phyloP scores from a whole-genome alignment of 1,284 basidiomycete genomes.

The Mycena citricolor region DNA sequence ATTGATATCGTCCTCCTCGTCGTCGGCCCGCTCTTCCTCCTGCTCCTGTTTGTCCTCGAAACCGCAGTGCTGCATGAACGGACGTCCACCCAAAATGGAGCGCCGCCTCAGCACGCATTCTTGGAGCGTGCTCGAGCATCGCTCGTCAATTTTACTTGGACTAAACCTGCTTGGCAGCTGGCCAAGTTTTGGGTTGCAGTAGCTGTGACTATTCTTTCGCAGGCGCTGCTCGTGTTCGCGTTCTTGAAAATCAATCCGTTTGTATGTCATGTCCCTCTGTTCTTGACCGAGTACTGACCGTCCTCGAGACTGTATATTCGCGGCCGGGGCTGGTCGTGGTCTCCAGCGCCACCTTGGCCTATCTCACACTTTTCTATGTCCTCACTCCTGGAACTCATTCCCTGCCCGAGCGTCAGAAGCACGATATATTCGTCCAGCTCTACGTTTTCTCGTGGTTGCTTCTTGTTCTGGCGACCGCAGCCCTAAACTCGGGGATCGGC shows the following conservation, averaged over 20 bases:
- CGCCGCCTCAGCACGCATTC: conserved; percentile 11
- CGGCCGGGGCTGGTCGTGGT: conserved; percentile 51
- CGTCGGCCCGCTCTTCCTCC: conserved; percentile 55
- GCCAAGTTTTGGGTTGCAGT: conserved; percentile 62
- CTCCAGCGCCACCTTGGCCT: conserved; percentile 50
- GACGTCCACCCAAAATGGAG: conserved; percentile 24
- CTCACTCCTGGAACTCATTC: conserved; percentile 29
- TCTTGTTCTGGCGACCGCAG: conserved; percentile 49
- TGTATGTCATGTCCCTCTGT: conserved; percentile 42
- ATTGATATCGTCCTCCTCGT: conserved; percentile 61
- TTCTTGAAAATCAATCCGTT: conserved; percentile 61
- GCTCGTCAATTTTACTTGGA: conserved; percentile 23
- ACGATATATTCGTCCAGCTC: conserved; percentile 44
- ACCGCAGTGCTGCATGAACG: conserved; percentile 27
- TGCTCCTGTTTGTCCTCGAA: conserved; percentile 41
- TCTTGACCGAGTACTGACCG: conserved; percentile 2
- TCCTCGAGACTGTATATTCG: conserved; percentile 58
- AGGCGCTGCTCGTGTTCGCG: conserved; percentile 47
- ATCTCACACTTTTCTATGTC: conserved; percentile 44
- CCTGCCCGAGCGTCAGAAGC: conserved; percentile 41
- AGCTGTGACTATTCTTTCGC: conserved; percentile 42
- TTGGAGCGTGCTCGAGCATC: conserved; percentile 20
- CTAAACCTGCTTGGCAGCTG: conserved; percentile 41
- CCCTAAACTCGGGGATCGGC: conserved; percentile 47
- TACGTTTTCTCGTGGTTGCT: conserved; percentile 59